These are phyloP conservation scores for Blastobotrys elegans DNA, from an alignment of 1,139 yeast species.

Conservation along the genomic window DNA sequence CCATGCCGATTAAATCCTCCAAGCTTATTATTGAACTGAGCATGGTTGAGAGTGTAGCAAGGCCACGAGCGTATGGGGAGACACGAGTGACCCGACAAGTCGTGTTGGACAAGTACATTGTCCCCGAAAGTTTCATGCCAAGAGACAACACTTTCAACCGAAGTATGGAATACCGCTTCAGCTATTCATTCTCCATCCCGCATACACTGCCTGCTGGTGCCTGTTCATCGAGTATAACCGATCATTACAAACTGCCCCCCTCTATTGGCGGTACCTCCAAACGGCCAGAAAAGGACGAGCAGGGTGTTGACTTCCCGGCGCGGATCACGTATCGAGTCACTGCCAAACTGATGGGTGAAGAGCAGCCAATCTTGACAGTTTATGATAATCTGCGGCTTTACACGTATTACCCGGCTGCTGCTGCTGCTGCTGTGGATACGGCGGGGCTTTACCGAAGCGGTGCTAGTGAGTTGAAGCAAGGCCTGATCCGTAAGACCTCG, in stretches of 20 bases:
- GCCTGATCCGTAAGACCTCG: constrained; percentile 3
- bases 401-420: not conserved
- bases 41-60: constrained; percentile 8
- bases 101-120: not conserved
- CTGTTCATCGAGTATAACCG: constrained; percentile 2
- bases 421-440: not conserved
- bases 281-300: constrained; percentile 2
- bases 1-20: constrained; percentile 8
- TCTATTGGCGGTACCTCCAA: constrained; percentile 8
- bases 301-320: constrained; percentile 4
- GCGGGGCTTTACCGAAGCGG: not conserved
- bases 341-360: constrained; percentile 10
- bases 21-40: constrained; percentile 4
- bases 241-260: constrained; percentile 10
- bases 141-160: not conserved
- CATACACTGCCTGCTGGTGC: not conserved
- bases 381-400: not conserved
- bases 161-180: not conserved
- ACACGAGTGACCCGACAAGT: constrained; percentile 2
- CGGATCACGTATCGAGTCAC: constrained; percentile 3
- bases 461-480: constrained; percentile 8
- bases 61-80: constrained; percentile 10
- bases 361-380: constrained; percentile 2
- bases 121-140: constrained; percentile 2
- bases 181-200: constrained; percentile 5